A percentile compares a stretch with the other conserved stretches of the same genome.
Evolutionary conservation across 192 early-diverging fungal genomes (phyloP).

Genomic region (Coemansia sp.): DNA sequence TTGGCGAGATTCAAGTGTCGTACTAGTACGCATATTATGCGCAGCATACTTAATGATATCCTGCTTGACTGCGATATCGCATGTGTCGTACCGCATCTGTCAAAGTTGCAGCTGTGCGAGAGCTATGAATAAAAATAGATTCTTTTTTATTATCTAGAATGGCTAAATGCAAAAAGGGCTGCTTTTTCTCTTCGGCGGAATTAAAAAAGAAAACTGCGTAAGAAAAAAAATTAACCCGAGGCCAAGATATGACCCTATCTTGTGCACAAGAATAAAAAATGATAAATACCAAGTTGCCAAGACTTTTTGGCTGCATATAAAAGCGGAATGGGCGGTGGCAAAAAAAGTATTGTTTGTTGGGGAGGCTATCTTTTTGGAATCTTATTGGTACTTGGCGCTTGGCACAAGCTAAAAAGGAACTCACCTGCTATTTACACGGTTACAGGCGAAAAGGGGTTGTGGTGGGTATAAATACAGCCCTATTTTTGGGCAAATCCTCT

Average conservation of each 20-base stretch:
- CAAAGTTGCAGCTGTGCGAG: slow-evolving; percentile 21
- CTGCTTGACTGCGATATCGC: slow-evolving; percentile 7
- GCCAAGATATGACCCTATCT: no score
- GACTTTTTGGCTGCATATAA: slow-evolving; percentile 8
- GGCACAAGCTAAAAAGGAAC: neutral
- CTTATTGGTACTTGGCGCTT: slow-evolving; percentile 7
- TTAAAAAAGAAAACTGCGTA: neutral
- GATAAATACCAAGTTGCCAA: slow-evolving; percentile 12
- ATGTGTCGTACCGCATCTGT: slow-evolving; percentile 11
- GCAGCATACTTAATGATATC: slow-evolving; percentile 11
- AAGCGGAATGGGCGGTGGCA: slow-evolving; percentile 2
- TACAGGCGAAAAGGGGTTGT: neutral
- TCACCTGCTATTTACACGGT: neutral
- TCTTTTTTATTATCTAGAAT: neutral
- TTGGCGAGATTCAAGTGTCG: slow-evolving; percentile 19
- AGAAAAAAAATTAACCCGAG: no score
- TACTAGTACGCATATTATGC: slow-evolving; percentile 8
- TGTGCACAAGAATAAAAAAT: no score
- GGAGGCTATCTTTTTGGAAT: neutral
- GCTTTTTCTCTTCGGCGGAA: neutral
- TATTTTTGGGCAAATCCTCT: neutral
- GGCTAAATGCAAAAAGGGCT: neutral
- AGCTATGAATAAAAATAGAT: slow-evolving; percentile 18
- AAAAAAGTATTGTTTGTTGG: neutral
- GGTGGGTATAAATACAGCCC: neutral